Conservation (phyloP, 2,329 filamentous ascomycete genomes). For the Septoria linicola region DNA sequence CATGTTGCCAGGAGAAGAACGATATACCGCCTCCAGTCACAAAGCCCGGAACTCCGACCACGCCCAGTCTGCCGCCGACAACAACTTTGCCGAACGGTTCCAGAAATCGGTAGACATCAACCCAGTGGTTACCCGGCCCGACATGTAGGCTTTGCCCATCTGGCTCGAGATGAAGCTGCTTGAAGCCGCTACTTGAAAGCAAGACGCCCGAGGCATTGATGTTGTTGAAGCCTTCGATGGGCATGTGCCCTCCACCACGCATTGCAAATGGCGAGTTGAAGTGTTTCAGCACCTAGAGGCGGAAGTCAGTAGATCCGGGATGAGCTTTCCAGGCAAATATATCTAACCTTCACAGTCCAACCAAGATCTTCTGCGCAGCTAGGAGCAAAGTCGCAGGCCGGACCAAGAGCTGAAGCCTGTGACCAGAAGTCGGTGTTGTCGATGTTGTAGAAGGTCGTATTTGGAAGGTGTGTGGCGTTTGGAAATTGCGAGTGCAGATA, state of each 20-base stretch:
- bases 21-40: constrained; percentile 28
- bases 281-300: neutral
- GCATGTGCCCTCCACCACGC: constrained; percentile 6
- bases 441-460: neutral
- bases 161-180: constrained; percentile 4
- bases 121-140: constrained; percentile 16
- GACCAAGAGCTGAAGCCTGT: constrained; percentile 1
- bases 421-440: constrained; percentile 6
- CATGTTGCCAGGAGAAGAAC: constrained; percentile 21
- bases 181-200: constrained; percentile 13
- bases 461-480: constrained; percentile 3
- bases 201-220: constrained; percentile 17
- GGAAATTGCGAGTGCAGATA: neutral
- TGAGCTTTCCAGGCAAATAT: neutral
- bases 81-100: constrained; percentile 12
- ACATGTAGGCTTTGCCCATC: constrained; percentile 10
- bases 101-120: constrained; percentile 15
- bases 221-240: constrained; percentile 10
- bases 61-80: constrained; percentile 12
- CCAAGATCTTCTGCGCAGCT: constrained; percentile 6
- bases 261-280: constrained; percentile 3
- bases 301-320: neutral
- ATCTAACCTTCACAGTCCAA: constrained; percentile 6
- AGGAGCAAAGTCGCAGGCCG: constrained; percentile 1
- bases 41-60: constrained; percentile 28